phyloP scores from a whole-genome alignment of 78 protist species.

The Tieghemostelium lacteum region DNA sequence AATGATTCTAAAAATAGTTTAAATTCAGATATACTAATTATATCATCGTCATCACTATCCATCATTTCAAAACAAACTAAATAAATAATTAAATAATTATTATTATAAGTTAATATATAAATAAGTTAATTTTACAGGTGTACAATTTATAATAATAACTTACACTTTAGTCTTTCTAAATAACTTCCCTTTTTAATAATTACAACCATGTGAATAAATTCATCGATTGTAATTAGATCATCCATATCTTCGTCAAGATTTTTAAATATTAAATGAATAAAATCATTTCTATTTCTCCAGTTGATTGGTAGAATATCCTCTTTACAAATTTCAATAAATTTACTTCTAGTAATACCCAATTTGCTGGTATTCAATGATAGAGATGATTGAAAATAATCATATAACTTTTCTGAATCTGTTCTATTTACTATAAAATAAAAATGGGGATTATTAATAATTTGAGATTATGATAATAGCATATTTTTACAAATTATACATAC shows the following conservation, averaged over 20 bases:
- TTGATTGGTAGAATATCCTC: slow-evolving; percentile 16
- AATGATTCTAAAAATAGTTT: slow-evolving; percentile 8
- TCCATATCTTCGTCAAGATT: slow-evolving; percentile 49
- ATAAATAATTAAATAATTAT: background rate
- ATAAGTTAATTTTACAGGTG: too few species aligned
- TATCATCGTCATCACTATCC: slow-evolving; percentile 6
- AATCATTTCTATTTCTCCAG: slow-evolving; percentile 26
- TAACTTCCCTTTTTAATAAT: slow-evolving; percentile 22
- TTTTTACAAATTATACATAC: too few species aligned
- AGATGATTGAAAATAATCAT: slow-evolving; percentile 55
- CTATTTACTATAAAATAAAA: too few species aligned
- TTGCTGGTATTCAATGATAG: slow-evolving; percentile 4
- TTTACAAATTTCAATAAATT: slow-evolving; percentile 34
- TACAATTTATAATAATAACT: background rate
- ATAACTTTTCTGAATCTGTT: slow-evolving; percentile 10
- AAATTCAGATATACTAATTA: background rate
- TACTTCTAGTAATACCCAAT: slow-evolving; percentile 20
- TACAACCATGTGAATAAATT: slow-evolving; percentile 35
- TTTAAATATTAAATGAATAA: slow-evolving; percentile 28
- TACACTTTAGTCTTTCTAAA: slow-evolving; percentile 48
- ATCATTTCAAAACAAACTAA: slow-evolving; percentile 7
- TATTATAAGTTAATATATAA: background rate
- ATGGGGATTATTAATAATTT: background rate
- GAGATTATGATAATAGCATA: background rate
- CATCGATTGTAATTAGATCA: slow-evolving; percentile 42